phyloP scores from a whole-genome alignment of 1,139 yeast genomes.

The Suhomyces maxii region DNA sequence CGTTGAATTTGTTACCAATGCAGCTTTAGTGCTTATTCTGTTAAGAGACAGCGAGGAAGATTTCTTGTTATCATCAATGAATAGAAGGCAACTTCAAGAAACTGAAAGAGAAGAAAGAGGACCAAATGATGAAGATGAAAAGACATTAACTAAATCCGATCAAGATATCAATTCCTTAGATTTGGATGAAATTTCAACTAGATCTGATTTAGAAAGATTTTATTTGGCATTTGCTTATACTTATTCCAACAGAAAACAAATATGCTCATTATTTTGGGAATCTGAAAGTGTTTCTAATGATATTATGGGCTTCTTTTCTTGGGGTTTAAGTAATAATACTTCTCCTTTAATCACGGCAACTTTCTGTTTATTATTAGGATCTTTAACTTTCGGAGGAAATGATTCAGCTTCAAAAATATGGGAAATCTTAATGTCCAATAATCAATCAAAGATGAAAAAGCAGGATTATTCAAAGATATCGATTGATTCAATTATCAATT shows the following conservation, averaged over 20 bases:
- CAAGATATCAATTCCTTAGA: conserved; percentile 23
- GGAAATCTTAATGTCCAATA: conserved; percentile 39
- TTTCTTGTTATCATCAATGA: conserved; percentile 53
- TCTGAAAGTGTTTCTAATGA: conserved; percentile 50
- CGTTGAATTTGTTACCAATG: conserved; percentile 62
- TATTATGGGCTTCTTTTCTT: conserved; percentile 70
- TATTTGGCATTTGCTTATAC: conserved; percentile 75
- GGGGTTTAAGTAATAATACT: conserved; percentile 82
- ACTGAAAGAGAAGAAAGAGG: conserved; percentile 7
- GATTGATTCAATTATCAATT: conserved; percentile 59
- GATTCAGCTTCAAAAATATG: conserved; percentile 47
- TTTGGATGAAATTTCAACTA: conserved; percentile 59
- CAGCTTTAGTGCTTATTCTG: conserved; percentile 78
- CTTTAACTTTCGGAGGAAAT: conserved; percentile 63
- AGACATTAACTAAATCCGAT: conserved; percentile 4
- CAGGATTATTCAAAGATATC: conserved; percentile 51
- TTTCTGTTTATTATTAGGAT: conserved; percentile 74
- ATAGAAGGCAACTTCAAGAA: conserved; percentile 30
- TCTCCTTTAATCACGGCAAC: conserved; percentile 84
- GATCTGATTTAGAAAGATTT: conserved; percentile 85
- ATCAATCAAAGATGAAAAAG: conserved; percentile 27
- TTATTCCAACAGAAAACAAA: conserved; percentile 59
- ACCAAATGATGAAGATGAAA: conserved; percentile 7
- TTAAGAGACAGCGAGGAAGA: conserved; percentile 89
- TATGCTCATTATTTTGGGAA: conserved; percentile 68